Percentiles rank a stretch among this genome's conserved stretches.
phyloP scores from a whole-genome alignment of 2,329 filamentous ascomycete genomes.

The Colletotrichum brevisporum region DNA sequence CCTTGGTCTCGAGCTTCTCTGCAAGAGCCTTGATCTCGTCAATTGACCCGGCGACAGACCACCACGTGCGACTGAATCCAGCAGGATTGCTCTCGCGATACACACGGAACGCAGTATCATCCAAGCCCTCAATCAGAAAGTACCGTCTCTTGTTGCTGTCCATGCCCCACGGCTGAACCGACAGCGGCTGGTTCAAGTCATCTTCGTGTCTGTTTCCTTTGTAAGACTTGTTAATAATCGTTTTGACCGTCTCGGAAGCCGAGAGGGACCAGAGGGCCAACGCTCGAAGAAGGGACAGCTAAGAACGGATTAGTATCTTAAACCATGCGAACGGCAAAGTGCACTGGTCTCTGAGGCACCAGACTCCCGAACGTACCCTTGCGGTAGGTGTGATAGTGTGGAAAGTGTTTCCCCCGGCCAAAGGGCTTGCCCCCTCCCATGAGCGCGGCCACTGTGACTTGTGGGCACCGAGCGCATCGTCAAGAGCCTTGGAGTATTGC shows the following conservation, averaged over 20 bases:
- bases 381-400: slow-evolving; percentile 84
- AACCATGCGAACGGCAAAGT: not conserved
- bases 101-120: slow-evolving; percentile 93
- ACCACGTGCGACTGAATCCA: slow-evolving; percentile 84
- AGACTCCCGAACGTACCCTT: slow-evolving; percentile 70
- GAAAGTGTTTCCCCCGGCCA: slow-evolving; percentile 86
- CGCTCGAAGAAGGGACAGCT: slow-evolving; percentile 88
- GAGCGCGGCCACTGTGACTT: slow-evolving; percentile 88
- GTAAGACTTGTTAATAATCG: slow-evolving; percentile 88
- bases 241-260: slow-evolving; percentile 86
- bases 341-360: not conserved
- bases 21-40: slow-evolving; percentile 85
- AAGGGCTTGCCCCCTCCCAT: slow-evolving; percentile 88
- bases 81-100: slow-evolving; percentile 94
- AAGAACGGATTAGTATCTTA: slow-evolving; percentile 38
- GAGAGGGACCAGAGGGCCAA: slow-evolving; percentile 91
- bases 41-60: slow-evolving; percentile 91
- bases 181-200: slow-evolving; percentile 86
- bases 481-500: slow-evolving; percentile 92
- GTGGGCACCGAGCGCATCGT: slow-evolving; percentile 90
- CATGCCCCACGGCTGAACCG: slow-evolving; percentile 90
- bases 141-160: slow-evolving; percentile 94
- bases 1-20: slow-evolving; percentile 80
- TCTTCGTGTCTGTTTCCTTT: slow-evolving; percentile 88
- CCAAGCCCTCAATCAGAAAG: slow-evolving; percentile 92